phyloP scores from a whole-genome alignment of 306 rosid genomes.

The Cotoneaster glaucophyllus region DNA sequence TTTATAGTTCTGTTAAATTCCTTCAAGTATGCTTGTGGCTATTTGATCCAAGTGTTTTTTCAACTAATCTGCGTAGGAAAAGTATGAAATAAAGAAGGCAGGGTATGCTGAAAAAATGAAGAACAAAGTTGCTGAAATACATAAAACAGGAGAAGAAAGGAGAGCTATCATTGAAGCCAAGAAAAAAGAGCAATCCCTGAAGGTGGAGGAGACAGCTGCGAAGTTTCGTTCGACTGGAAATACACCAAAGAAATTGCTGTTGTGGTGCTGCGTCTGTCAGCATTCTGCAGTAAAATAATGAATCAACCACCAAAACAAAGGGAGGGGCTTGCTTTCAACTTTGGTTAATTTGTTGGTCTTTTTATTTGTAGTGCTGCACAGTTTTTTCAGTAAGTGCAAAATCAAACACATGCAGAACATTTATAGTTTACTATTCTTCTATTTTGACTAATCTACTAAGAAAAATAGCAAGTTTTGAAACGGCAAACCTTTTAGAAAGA shows the following conservation, averaged over 20 bases:
- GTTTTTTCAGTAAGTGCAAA: neutral
- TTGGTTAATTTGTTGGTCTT: neutral
- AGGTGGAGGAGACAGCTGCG: conserved; percentile 30
- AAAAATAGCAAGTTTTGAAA: too few relatives aligned
- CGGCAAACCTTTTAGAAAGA: too few relatives aligned
- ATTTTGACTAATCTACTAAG: too few relatives aligned
- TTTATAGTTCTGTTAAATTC: too few relatives aligned
- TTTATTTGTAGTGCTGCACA: neutral
- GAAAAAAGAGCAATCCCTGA: conserved; percentile 14
- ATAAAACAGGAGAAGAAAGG: conserved; percentile 26
- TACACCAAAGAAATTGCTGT: conserved; percentile 15
- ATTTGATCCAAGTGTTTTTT: neutral
- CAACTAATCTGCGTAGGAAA: conserved; percentile 15
- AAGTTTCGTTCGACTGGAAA: conserved; percentile 17
- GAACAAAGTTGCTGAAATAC: conserved; percentile 29
- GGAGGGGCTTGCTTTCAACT: neutral
- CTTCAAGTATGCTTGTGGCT: too few relatives aligned
- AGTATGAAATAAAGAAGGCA: conserved; percentile 24
- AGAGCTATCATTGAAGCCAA: conserved; percentile 26
- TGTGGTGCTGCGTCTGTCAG: conserved; percentile 21
- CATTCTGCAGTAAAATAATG: neutral
- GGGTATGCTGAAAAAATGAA: conserved; percentile 33
- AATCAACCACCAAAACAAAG: neutral
- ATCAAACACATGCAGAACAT: neutral
- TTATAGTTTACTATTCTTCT: neutral